Conservation (phyloP, 208 protist species). For the Strigomonas culicis region DNA sequence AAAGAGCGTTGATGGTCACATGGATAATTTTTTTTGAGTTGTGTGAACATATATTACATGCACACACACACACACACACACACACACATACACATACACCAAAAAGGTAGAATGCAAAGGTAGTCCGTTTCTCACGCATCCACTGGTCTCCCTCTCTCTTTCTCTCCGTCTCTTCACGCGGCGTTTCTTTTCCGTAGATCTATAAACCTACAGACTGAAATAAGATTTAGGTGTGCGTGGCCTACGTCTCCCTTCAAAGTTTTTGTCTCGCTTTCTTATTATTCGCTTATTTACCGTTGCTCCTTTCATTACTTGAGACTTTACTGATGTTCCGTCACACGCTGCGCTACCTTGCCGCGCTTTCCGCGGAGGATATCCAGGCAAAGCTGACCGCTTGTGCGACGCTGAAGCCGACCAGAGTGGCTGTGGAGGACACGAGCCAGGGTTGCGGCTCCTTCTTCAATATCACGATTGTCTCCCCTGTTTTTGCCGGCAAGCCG, state of each 20-base stretch:
- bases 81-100: not conserved
- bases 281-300: no score
- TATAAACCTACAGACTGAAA: no score
- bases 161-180: no score
- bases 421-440: conserved; percentile 72
- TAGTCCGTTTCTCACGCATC: no score
- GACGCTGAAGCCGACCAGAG: conserved; percentile 46
- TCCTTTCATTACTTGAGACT: not conserved
- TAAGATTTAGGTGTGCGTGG: no score
- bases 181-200: no score
- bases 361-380: conserved; percentile 65
- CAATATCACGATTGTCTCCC: conserved; percentile 71
- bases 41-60: not conserved
- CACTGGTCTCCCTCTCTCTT: no score
- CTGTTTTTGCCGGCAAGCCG: conserved; percentile 64
- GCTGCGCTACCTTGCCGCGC: conserved; percentile 1
- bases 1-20: no score
- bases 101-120: no score
- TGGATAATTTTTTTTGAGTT: not conserved
- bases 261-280: no score
- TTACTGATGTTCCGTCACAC: conserved; percentile 1
- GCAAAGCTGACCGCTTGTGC: conserved; percentile 58
- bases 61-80: not conserved
- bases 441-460: conserved; percentile 84
- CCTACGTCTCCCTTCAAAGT: no score